phyloP scores from a whole-genome alignment of 768 basidiomycete species.

The Trametopsis cervina region DNA sequence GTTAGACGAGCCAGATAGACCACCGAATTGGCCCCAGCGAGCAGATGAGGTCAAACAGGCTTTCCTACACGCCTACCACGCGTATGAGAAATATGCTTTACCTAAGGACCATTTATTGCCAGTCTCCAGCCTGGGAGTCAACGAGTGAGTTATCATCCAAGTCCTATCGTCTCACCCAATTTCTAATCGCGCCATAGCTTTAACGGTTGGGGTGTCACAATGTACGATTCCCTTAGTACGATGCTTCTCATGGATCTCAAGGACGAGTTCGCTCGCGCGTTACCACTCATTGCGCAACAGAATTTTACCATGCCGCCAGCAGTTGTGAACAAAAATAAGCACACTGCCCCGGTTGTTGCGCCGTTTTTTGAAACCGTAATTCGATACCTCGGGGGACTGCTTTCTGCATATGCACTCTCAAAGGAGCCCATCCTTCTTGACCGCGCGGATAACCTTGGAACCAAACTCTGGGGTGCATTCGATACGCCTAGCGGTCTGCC shows the following conservation, averaged over 20 bases:
- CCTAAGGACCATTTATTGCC: conserved; percentile 62
- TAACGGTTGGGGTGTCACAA: conserved; percentile 75
- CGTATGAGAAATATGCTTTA: conserved; percentile 54
- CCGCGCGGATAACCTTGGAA: conserved; percentile 73
- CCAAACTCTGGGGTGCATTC: conserved; percentile 68
- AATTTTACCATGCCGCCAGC: conserved; percentile 37
- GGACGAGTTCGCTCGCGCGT: conserved; percentile 60
- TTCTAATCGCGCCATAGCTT: conserved; percentile 38
- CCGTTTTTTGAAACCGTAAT: conserved; percentile 80
- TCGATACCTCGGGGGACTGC: conserved; percentile 80
- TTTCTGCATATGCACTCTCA: conserved; percentile 78
- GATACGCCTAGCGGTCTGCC: conserved; percentile 66
- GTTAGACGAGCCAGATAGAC: background rate
- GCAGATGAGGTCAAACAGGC: conserved; percentile 53
- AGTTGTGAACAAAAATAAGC: conserved; percentile 9
- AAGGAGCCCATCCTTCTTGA: conserved; percentile 52
- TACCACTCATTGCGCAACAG: conserved; percentile 42
- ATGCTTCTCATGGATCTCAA: conserved; percentile 76
- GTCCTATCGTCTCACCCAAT: background rate
- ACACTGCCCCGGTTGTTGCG: conserved; percentile 20
- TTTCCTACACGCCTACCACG: conserved; percentile 61
- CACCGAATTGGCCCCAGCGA: conserved; percentile 37
- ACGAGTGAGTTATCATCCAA: conserved; percentile 38
- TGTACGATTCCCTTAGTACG: conserved; percentile 80
- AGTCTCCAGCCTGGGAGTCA: conserved; percentile 33